These are phyloP conservation scores for Dioscorea cayenensis DNA, from an alignment of 116 monocot genomes.

Conservation along the genomic window DNA sequence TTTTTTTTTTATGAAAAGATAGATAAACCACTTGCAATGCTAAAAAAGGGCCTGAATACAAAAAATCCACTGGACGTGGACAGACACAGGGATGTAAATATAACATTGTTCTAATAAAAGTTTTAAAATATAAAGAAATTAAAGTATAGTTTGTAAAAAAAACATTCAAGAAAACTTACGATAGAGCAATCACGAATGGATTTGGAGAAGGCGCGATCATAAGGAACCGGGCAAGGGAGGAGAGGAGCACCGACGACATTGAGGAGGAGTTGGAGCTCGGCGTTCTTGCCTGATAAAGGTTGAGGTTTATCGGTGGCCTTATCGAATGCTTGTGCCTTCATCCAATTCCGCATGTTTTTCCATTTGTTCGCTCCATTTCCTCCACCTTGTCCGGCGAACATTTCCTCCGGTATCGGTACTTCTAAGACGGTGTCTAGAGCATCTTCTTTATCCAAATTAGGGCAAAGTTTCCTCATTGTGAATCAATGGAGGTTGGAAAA, in stretches of 20 bases:
- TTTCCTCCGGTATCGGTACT: constrained; percentile 88
- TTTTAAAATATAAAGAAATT: too few species aligned
- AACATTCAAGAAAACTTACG: constrained; percentile 18
- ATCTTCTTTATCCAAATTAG: constrained; percentile 61
- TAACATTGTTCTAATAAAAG: too few species aligned
- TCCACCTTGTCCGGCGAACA: constrained; percentile 28
- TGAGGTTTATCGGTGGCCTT: constrained; percentile 9
- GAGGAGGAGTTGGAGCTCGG: constrained; percentile 84
- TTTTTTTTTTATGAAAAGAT: too few species aligned
- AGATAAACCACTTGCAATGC: too few species aligned
- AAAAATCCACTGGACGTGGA: too few species aligned
- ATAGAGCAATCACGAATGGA: constrained; percentile 78
- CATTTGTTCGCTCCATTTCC: constrained; percentile 16
- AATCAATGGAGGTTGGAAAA: neutral
- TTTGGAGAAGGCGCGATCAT: constrained; percentile 46
- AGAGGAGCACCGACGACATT: constrained; percentile 81
- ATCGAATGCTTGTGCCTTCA: constrained; percentile 57
- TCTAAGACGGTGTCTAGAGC: constrained; percentile 64
- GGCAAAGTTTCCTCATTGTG: constrained; percentile 63
- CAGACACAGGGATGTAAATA: too few species aligned
- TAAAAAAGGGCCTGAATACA: too few species aligned
- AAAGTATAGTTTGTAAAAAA: too few species aligned
- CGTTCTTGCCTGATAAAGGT: constrained; percentile 29
- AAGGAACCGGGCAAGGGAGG: constrained; percentile 58
- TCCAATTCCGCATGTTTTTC: constrained; percentile 55